Conservation (phyloP, 306 rosid genomes). For the Chamaecrista fasciculata region DNA sequence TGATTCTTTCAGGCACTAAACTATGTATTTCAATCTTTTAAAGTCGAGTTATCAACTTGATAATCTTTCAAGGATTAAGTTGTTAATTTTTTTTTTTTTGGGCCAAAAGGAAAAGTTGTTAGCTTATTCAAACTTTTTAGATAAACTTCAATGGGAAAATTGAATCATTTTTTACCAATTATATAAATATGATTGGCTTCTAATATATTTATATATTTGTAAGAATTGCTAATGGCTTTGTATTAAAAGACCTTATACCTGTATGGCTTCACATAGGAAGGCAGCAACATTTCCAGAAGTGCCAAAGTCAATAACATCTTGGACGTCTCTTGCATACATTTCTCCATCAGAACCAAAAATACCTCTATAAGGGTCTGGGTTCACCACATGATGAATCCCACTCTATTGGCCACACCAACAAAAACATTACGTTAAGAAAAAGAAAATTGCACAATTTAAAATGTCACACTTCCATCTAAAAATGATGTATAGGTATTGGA, state of each 20-base stretch:
- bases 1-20: too few species aligned
- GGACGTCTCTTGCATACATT: constrained; percentile 83
- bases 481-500: background rate
- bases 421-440: background rate
- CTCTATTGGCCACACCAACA: constrained; percentile 43
- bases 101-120: too few species aligned
- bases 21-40: too few species aligned
- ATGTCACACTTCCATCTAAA: background rate
- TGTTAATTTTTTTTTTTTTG: too few species aligned
- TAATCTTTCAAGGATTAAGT: too few species aligned
- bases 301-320: constrained; percentile 81
- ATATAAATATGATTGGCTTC: too few species aligned
- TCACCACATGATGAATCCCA: constrained; percentile 89
- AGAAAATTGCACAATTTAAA: background rate
- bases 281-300: constrained; percentile 87
- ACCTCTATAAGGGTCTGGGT: constrained; percentile 96
- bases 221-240: too few species aligned
- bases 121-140: too few species aligned
- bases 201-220: too few species aligned
- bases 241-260: constrained; percentile 37
- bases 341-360: constrained; percentile 88
- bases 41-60: too few species aligned
- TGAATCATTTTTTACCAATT: too few species aligned
- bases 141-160: too few species aligned
- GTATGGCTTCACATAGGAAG: constrained; percentile 83